phyloP scores from a whole-genome alignment of 2,329 filamentous ascomycete species.

The Clarireedia sp. region DNA sequence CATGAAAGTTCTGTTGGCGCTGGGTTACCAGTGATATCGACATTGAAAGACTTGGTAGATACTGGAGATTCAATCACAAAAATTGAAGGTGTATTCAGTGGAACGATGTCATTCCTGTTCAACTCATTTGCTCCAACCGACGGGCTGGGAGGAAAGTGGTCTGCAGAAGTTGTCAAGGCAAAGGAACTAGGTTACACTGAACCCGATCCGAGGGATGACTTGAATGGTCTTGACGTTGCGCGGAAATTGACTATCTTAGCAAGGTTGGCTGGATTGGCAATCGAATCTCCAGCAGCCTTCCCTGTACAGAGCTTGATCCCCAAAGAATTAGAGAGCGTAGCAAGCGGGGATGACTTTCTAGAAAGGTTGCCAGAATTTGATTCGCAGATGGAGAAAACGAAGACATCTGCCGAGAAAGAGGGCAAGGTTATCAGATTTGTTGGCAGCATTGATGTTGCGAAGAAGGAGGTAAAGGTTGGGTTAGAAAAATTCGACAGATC shows the following conservation, averaged over 20 bases:
- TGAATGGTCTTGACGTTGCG: conserved; percentile 87
- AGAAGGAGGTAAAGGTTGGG: conserved; percentile 80
- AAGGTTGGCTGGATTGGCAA: conserved; percentile 69
- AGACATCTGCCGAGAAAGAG: conserved; percentile 73
- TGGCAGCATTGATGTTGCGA: conserved; percentile 81
- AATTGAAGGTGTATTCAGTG: conserved; percentile 96
- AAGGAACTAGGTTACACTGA: conserved; percentile 91
- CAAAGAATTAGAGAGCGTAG: conserved; percentile 68
- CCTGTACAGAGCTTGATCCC: conserved; percentile 92
- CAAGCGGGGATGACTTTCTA: conserved; percentile 80
- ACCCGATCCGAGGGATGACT: conserved; percentile 76
- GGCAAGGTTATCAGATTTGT: conserved; percentile 93
- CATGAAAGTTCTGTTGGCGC: conserved; percentile 94
- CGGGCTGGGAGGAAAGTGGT: conserved; percentile 74
- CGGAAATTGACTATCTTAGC: conserved; percentile 93
- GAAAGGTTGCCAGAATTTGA: conserved; percentile 74
- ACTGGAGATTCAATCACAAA: conserved; percentile 87
- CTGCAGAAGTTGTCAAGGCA: conserved; percentile 82
- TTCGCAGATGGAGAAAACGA: conserved; percentile 79
- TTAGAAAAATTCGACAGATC: conserved; percentile 81
- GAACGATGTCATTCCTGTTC: conserved; percentile 97
- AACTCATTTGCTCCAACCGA: conserved; percentile 86
- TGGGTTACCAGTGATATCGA: conserved; percentile 87
- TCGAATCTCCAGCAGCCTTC: conserved; percentile 80
- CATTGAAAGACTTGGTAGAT: conserved; percentile 85